These are phyloP conservation scores for Termitomyces sp. DNA, from an alignment of 768 basidiomycete species.

Conservation along the genomic window DNA sequence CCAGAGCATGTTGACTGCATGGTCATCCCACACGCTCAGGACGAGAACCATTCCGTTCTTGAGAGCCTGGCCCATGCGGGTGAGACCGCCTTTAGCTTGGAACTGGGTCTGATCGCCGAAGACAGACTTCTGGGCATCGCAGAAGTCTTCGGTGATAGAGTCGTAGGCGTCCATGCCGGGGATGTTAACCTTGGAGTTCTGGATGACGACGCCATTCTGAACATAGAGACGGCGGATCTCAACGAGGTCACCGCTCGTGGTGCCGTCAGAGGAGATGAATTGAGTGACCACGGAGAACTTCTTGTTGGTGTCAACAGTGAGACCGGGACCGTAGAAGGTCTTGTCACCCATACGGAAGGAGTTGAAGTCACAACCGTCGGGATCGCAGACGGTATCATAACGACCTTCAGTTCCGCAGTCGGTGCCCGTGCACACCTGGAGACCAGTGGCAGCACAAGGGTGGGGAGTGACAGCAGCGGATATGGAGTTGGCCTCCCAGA, in stretches of 20 bases:
- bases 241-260: slow-evolving; percentile 38
- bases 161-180: slow-evolving; percentile 32
- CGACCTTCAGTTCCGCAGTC: slow-evolving; percentile 30
- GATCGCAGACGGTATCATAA: slow-evolving; percentile 22
- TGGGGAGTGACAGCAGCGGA: slow-evolving; percentile 51
- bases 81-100: slow-evolving; percentile 34
- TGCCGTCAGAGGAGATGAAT: slow-evolving; percentile 43
- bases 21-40: slow-evolving; percentile 37
- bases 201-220: not conserved
- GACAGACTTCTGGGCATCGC: slow-evolving; percentile 30
- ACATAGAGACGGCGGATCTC: slow-evolving; percentile 30
- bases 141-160: slow-evolving; percentile 3
- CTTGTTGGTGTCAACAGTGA: slow-evolving; percentile 43
- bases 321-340: slow-evolving; percentile 40
- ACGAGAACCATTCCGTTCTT: slow-evolving; percentile 37
- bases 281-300: slow-evolving; percentile 55
- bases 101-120: slow-evolving; percentile 42
- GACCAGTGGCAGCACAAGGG: slow-evolving; percentile 34
- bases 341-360: slow-evolving; percentile 47
- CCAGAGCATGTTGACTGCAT: slow-evolving; percentile 24
- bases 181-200: slow-evolving; percentile 20
- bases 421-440: slow-evolving; percentile 34
- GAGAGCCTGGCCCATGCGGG: slow-evolving; percentile 29
- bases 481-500: slow-evolving; percentile 53
- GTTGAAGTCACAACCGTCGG: slow-evolving; percentile 50